Conservation (phyloP, 805 yeast species). For the Pichia paraexigua region DNA sequence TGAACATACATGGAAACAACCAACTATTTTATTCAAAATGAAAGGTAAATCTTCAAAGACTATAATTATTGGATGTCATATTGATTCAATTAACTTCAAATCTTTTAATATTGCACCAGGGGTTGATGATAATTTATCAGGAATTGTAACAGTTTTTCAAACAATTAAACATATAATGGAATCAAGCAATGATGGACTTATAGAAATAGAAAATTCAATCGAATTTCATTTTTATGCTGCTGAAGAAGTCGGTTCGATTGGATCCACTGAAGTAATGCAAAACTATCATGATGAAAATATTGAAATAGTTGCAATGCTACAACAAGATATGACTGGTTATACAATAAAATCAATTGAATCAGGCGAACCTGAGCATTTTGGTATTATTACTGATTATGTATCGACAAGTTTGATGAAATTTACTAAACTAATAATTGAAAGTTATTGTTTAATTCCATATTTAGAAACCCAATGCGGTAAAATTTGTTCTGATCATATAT, state of each 20-base stretch:
- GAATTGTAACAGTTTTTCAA: constrained; percentile 72
- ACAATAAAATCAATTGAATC: constrained; percentile 41
- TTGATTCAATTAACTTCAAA: constrained; percentile 71
- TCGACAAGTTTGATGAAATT: constrained; percentile 48
- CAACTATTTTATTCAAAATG: constrained; percentile 61
- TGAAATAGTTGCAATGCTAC: constrained; percentile 74
- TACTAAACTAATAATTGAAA: constrained; percentile 50
- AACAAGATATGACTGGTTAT: constrained; percentile 93
- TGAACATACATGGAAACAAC: constrained; percentile 72
- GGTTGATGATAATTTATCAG: constrained; percentile 92
- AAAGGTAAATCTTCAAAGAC: constrained; percentile 30
- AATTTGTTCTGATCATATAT: constrained; percentile 90
- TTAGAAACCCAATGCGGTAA: constrained; percentile 79
- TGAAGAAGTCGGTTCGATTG: constrained; percentile 87
- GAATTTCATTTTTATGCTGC: constrained; percentile 95
- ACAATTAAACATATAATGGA: constrained; percentile 53
- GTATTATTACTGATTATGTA: constrained; percentile 71
- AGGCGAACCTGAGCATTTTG: constrained; percentile 58
- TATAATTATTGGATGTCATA: constrained; percentile 83
- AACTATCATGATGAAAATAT: constrained; percentile 38
- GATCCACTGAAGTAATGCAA: constrained; percentile 72
- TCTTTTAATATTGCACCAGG: constrained; percentile 75
- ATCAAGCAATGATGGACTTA: constrained; percentile 15
- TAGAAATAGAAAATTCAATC: constrained; percentile 45
- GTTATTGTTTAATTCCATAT: constrained; percentile 61